Evolutionary conservation across 2,329 filamentous ascomycete genomes (phyloP), one percentile per base, ranked within the genome.

Genomic region (Ilyonectria destructans): DNA sequence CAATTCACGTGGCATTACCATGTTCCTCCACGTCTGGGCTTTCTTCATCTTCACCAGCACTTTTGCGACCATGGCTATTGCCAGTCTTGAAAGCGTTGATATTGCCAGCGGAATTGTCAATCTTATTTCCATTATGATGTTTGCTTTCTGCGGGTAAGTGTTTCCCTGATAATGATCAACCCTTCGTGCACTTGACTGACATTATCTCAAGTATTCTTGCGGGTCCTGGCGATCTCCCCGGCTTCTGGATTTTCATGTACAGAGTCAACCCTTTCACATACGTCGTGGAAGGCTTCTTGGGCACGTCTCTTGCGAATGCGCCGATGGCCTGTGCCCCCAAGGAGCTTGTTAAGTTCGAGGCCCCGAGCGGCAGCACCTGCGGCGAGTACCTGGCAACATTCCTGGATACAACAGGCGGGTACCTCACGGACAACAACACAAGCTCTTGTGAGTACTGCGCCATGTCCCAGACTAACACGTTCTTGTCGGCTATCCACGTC

Each of bases 171-270:
- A 15, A 7, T 4, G 0, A 6, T 23, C 1, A 26, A 26, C 5
- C 4, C 3, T 2, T 8, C 5, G 1, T n/a, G 6, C 9, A 17
- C 3, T 58, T 63, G 6, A 70, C 65, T 31, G 31, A 67, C 17
- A 26, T 8, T 68, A 73, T 40, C 45, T 71, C 79, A 60, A 85
- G 89, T 82, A 89, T 94, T 37, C 84, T 94, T 57, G 90, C 90
- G 6, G 81, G 84, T 2, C 91, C 91, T 1, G 77, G 80, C 0
- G 81, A 84, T 2, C 85, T 95, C n/a, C 92, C 93, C 0, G 83
- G 88, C 3, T 94, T 94, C 84, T 95, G 93, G 93, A 88, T 90
- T 72, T 93, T 92, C 84, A 91, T 93, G 88, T 93, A 94, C 78
- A 87, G 91, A 43, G 82, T 92, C 58, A 92, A 89, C 0, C 92